Evolutionary conservation across 805 yeast species (phyloP).

Genomic region (Kodamaea sagamina): DNA sequence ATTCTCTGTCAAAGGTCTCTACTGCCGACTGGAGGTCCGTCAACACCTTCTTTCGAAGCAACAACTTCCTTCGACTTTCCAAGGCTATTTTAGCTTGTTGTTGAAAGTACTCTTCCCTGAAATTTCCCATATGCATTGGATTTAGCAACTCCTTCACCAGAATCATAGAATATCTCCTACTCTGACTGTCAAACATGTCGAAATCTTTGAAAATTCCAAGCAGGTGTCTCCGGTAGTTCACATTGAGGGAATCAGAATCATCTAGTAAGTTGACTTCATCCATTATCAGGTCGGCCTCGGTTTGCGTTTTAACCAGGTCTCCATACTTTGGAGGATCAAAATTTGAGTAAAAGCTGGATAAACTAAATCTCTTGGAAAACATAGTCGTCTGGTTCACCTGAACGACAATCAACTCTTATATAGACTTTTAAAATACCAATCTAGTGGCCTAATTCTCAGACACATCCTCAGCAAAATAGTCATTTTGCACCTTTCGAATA

Average conservation of each 20-base stretch:
- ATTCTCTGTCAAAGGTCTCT: neutral
- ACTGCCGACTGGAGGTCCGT: constrained; percentile 7
- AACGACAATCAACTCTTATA: neutral
- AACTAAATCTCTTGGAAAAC: neutral
- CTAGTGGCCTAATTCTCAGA: neutral
- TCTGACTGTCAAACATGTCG: neutral
- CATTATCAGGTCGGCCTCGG: too few species aligned
- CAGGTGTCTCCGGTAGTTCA: neutral
- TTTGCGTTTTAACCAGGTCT: too few species aligned
- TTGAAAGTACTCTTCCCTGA: neutral
- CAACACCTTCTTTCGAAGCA: neutral
- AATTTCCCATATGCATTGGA: neutral
- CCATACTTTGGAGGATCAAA: neutral
- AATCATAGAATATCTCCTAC: neutral
- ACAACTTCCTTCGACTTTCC: neutral
- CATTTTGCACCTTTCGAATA: neutral
- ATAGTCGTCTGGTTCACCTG: neutral
- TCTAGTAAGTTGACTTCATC: too few species aligned
- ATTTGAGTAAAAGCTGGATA: neutral
- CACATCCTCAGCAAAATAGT: neutral
- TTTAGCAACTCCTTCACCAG: neutral
- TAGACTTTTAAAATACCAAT: neutral
- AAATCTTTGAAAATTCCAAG: neutral
- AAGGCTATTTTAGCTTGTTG: neutral
- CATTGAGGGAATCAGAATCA: too few species aligned